Percentiles rank a stretch among this genome's conserved stretches.
phyloP scores from a whole-genome alignment of 805 yeast species.

The Scheffersomyces amazonensis region DNA sequence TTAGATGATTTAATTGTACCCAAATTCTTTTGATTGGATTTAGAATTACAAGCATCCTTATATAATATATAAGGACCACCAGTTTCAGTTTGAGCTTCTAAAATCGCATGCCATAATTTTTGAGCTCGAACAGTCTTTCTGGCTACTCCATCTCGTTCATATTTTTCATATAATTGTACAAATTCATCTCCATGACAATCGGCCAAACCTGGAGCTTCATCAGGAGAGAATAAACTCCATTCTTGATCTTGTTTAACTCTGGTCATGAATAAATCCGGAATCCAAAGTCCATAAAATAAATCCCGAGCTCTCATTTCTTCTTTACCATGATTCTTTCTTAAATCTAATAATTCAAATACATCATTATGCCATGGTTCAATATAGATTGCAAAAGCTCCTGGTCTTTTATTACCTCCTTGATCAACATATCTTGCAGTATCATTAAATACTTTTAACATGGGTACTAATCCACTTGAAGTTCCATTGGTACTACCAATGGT shows the following conservation, averaged over 20 bases:
- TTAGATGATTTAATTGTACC: constrained; percentile 93
- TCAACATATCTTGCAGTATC: constrained; percentile 96
- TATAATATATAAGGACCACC: constrained; percentile 94
- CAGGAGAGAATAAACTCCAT: constrained; percentile 91
- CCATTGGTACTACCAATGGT: constrained; percentile 92
- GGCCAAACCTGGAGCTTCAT: constrained; percentile 79
- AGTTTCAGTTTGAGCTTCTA: constrained; percentile 93
- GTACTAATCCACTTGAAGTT: constrained; percentile 85
- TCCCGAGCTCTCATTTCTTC: constrained; percentile 94
- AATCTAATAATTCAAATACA: constrained; percentile 78
- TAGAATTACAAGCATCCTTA: constrained; percentile 86
- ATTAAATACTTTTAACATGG: constrained; percentile 95
- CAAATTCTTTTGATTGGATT: constrained; percentile 87
- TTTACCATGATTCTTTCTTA: constrained; percentile 91
- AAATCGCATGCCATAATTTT: constrained; percentile 83
- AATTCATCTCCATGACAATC: constrained; percentile 87
- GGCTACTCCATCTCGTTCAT: constrained; percentile 70
- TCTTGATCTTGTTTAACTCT: constrained; percentile 74
- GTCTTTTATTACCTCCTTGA: constrained; percentile 97
- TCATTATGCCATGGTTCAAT: constrained; percentile 98
- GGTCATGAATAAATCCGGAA: constrained; percentile 91
- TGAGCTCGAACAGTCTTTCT: constrained; percentile 74
- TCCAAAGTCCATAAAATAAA: constrained; percentile 90
- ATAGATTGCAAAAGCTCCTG: constrained; percentile 94
- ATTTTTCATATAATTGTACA: constrained; percentile 62